These are phyloP conservation scores for Ophiostoma novo-ulmi DNA, from an alignment of 2,329 filamentous ascomycete genomes.

Conservation along the genomic window DNA sequence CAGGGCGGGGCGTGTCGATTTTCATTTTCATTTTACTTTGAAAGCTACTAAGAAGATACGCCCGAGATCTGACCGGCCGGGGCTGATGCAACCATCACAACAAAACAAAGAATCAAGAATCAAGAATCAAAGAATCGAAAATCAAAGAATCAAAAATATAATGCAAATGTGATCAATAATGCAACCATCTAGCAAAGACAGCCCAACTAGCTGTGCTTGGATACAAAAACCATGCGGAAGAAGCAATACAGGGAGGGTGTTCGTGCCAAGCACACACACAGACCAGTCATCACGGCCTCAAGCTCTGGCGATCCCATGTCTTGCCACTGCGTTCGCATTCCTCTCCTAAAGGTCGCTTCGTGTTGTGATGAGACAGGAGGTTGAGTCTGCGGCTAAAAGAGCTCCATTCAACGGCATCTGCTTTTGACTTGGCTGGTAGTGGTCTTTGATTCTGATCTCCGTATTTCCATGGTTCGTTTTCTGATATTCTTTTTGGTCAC, in stretches of 20 bases:
- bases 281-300: not conserved
- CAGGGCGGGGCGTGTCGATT: constrained; percentile 2
- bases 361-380: not conserved
- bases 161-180: not conserved
- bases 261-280: not conserved
- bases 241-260: constrained; percentile 5
- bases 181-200: not conserved
- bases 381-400: not conserved
- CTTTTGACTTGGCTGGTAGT: too few relatives aligned
- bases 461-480: too few relatives aligned
- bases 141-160: not conserved
- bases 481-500: not conserved
- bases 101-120: too few relatives aligned
- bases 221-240: not conserved
- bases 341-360: not conserved
- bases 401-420: not conserved
- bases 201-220: not conserved
- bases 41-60: not conserved
- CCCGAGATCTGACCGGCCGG: not conserved
- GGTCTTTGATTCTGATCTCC: too few relatives aligned
- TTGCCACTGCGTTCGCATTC: not conserved
- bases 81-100: not conserved
- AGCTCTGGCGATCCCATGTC: not conserved
- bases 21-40: not conserved
- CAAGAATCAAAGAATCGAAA: not conserved